Conservation (phyloP, 2,329 filamentous ascomycete species). For the Aschersonia sp. region DNA sequence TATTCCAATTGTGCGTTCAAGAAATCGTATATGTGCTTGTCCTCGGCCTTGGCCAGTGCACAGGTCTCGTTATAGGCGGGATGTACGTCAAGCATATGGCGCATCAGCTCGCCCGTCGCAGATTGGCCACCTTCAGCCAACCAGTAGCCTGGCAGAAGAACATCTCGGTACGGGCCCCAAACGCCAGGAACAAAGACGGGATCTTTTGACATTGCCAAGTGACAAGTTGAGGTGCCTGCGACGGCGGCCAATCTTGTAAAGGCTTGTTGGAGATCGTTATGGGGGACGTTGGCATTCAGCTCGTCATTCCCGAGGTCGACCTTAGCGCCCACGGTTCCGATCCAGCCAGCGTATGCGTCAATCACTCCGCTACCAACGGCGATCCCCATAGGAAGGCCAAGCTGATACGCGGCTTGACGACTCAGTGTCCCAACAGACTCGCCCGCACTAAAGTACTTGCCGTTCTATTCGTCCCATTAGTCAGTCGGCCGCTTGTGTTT, state of each 20-base stretch:
- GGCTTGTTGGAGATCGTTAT: slow-evolving; percentile 82
- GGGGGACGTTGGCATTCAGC: slow-evolving; percentile 50
- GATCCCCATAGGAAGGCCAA: slow-evolving; percentile 76
- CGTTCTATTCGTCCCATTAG: slow-evolving; percentile 46
- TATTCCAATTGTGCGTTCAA: slow-evolving; percentile 76
- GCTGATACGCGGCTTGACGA: slow-evolving; percentile 66
- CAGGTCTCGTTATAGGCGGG: slow-evolving; percentile 72
- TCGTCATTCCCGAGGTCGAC: slow-evolving; percentile 57
- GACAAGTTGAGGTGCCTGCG: slow-evolving; percentile 92
- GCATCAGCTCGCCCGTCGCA: slow-evolving; percentile 85
- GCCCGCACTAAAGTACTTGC: slow-evolving; percentile 78
- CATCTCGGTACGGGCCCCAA: slow-evolving; percentile 94
- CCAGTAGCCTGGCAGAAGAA: slow-evolving; percentile 84
- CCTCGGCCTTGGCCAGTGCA: slow-evolving; percentile 65
- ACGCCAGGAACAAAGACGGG: slow-evolving; percentile 91
- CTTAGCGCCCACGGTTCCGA: slow-evolving; percentile 95
- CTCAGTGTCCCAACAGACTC: slow-evolving; percentile 79
- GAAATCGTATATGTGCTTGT: slow-evolving; percentile 88
- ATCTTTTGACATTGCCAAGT: slow-evolving; percentile 86
- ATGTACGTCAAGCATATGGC: slow-evolving; percentile 90
- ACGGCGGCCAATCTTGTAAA: slow-evolving; percentile 89
- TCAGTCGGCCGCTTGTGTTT: neutral
- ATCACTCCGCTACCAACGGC: slow-evolving; percentile 94
- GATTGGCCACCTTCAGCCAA: slow-evolving; percentile 96
- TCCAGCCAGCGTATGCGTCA: slow-evolving; percentile 96